Evolutionary conservation across 2,329 filamentous ascomycete genomes (phyloP).

Genomic region (Erysiphe pulchra): DNA sequence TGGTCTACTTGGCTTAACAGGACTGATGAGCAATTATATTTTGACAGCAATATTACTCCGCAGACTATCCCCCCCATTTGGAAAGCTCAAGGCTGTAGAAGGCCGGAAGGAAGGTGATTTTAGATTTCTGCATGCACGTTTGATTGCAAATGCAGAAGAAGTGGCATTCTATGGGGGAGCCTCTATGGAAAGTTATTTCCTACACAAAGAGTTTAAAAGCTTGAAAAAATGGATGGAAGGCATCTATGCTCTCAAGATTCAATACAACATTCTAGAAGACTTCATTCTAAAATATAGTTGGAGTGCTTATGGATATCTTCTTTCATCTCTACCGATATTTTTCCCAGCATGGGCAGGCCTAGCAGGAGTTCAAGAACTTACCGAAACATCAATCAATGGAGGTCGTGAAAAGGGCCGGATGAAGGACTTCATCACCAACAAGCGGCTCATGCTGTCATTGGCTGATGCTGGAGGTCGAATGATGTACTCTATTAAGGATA

Average conservation of each 20-base stretch:
- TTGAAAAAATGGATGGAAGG: slow-evolving; percentile 94
- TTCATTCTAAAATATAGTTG: slow-evolving; percentile 96
- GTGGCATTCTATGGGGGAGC: slow-evolving; percentile 93
- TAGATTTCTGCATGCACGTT: slow-evolving; percentile 62
- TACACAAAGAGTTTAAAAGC: slow-evolving; percentile 79
- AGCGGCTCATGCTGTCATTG: slow-evolving; percentile 87
- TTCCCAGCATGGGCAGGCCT: slow-evolving; percentile 81
- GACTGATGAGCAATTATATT: slow-evolving; percentile 79
- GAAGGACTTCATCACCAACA: slow-evolving; percentile 98
- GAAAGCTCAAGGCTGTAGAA: slow-evolving; percentile 88
- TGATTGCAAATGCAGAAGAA: slow-evolving; percentile 94
- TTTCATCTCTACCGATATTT: slow-evolving; percentile 83
- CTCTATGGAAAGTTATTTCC: slow-evolving; percentile 78
- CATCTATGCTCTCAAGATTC: slow-evolving; percentile 91
- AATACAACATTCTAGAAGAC: slow-evolving; percentile 96
- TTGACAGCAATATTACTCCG: slow-evolving; percentile 75
- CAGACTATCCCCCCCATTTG: slow-evolving; percentile 77
- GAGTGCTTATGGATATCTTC: slow-evolving; percentile 89
- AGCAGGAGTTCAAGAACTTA: slow-evolving; percentile 44
- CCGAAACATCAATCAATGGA: slow-evolving; percentile 22
- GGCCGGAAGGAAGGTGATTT: slow-evolving; percentile 91
- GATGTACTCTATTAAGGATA: slow-evolving; percentile 99
- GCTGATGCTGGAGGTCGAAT: slow-evolving; percentile 90
- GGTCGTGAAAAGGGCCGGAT: slow-evolving; percentile 62
- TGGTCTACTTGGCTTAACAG: slow-evolving; percentile 65